These are phyloP conservation scores for Botrytis paeoniae DNA, from an alignment of 2,329 filamentous ascomycete species.

Conservation along the genomic window DNA sequence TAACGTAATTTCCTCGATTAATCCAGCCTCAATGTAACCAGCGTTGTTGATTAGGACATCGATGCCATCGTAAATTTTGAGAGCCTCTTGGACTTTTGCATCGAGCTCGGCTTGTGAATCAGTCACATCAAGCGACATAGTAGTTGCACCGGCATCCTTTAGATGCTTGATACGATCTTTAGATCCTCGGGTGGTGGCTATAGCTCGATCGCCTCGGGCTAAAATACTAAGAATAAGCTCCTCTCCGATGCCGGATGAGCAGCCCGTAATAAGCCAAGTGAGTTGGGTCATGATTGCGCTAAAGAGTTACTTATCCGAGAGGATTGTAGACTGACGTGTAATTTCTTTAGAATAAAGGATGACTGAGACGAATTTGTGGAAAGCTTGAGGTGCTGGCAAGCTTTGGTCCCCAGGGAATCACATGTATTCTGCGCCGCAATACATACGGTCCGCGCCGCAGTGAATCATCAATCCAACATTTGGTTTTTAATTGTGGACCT, in stretches of 20 bases:
- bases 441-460: not conserved
- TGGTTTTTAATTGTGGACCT: not conserved
- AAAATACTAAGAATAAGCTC: slow-evolving; percentile 22
- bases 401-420: not conserved
- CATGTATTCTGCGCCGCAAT: not conserved
- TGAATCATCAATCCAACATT: not conserved
- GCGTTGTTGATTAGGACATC: slow-evolving; percentile 41
- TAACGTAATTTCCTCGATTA: slow-evolving; percentile 35
- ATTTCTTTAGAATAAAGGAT: not conserved
- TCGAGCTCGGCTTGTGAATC: slow-evolving; percentile 40
- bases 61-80: slow-evolving; percentile 33
- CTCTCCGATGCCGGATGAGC: slow-evolving; percentile 28
- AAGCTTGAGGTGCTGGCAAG: not conserved
- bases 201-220: slow-evolving; percentile 24
- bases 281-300: not conserved
- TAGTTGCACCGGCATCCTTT: slow-evolving; percentile 43
- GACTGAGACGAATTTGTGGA: not conserved
- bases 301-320: not conserved
- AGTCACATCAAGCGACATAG: slow-evolving; percentile 48
- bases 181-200: slow-evolving; percentile 23
- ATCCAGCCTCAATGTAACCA: slow-evolving; percentile 31
- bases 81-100: slow-evolving; percentile 38
- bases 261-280: slow-evolving; percentile 29
- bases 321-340: not conserved
- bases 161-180: slow-evolving; percentile 42